Conservation (phyloP, 1,284 basidiomycete genomes). For the Ustilago hordei region DNA sequence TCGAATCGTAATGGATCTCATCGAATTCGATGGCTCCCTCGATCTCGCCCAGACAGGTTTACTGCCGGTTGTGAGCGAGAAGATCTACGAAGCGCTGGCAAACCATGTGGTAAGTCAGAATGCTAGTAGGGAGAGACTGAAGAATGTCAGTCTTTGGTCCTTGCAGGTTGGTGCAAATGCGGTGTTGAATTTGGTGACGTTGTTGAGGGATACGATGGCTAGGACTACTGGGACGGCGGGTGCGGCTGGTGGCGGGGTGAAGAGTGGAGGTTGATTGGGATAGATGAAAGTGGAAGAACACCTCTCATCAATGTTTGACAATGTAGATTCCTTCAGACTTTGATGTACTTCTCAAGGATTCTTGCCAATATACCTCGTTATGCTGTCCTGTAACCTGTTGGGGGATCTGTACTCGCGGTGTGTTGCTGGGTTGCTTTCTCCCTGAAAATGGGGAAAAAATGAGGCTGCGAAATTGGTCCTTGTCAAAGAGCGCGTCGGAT, state of each 20-base stretch:
- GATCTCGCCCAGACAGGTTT: slow-evolving; percentile 68
- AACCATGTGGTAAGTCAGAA: slow-evolving; percentile 65
- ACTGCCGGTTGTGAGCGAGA: slow-evolving; percentile 63
- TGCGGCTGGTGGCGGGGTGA: slow-evolving; percentile 5
- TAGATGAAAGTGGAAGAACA: background rate
- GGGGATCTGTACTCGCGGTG: background rate
- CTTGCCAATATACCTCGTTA: background rate
- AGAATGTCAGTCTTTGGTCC: slow-evolving; percentile 66
- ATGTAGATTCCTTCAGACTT: too few relatives aligned
- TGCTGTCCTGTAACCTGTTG: background rate
- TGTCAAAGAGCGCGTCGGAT: slow-evolving; percentile 8
- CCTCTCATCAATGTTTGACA: background rate
- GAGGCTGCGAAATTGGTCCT: background rate
- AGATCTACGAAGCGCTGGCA: slow-evolving; percentile 68
- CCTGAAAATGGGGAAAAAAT: background rate
- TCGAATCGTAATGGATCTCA: slow-evolving; percentile 67
- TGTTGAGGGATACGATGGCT: slow-evolving; percentile 46
- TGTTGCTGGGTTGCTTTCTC: background rate
- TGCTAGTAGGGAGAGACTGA: slow-evolving; percentile 58
- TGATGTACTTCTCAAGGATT: too few relatives aligned
- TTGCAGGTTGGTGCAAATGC: slow-evolving; percentile 55
- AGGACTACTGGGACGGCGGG: slow-evolving; percentile 29
- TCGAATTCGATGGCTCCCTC: slow-evolving; percentile 68
- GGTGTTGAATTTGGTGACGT: slow-evolving; percentile 40
- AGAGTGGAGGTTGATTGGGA: background rate